phyloP scores from a whole-genome alignment of 2,329 filamentous ascomycete genomes.

The Xylariaceae sp. region DNA sequence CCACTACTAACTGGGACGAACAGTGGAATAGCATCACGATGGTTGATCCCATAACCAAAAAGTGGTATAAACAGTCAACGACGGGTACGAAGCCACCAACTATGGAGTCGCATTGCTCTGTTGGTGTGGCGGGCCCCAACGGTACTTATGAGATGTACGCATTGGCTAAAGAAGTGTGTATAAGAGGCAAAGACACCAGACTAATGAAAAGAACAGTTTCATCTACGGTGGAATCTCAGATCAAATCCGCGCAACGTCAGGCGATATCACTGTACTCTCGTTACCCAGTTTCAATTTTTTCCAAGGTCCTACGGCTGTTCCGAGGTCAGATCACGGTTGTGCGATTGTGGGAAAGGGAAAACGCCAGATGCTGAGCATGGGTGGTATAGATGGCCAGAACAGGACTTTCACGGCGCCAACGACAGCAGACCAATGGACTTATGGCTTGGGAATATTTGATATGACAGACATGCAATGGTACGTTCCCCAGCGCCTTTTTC shows the following conservation, averaged over 20 bases:
- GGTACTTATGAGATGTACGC: slow-evolving; percentile 37
- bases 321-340: slow-evolving; percentile 34
- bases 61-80: slow-evolving; percentile 36
- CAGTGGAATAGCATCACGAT: slow-evolving; percentile 31
- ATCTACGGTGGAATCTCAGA: slow-evolving; percentile 35
- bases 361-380: slow-evolving; percentile 40
- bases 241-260: slow-evolving; percentile 20
- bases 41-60: slow-evolving; percentile 32
- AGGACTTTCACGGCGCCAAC: slow-evolving; percentile 20
- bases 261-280: slow-evolving; percentile 37
- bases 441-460: slow-evolving; percentile 40
- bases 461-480: slow-evolving; percentile 37
- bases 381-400: slow-evolving; percentile 32
- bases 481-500: no score
- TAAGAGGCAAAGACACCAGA: slow-evolving; percentile 1
- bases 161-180: neutral
- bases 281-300: slow-evolving; percentile 39
- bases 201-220: slow-evolving; percentile 26
- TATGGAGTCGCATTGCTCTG: slow-evolving; percentile 33
- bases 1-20: no score
- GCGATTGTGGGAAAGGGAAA: slow-evolving; percentile 34
- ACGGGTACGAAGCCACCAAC: slow-evolving; percentile 29
- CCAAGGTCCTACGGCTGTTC: slow-evolving; percentile 24
- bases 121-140: slow-evolving; percentile 32
- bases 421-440: slow-evolving; percentile 34